Evolutionary conservation across 768 basidiomycete species (phyloP).

Genomic region (Daedaleopsis nitida): DNA sequence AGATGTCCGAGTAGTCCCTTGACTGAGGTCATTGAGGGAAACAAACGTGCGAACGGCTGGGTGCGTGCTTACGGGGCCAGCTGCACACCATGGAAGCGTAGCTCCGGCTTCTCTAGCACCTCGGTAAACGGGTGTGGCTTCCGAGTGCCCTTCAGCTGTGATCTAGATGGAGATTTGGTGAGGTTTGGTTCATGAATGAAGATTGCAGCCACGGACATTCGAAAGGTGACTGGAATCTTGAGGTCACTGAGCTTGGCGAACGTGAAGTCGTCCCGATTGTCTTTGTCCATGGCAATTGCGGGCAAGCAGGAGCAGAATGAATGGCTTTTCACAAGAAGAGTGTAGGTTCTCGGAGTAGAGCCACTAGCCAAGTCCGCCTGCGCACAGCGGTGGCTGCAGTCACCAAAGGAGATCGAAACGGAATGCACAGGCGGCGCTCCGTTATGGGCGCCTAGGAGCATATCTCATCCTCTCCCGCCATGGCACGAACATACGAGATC

Average conservation of each 20-base stretch:
- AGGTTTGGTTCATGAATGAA: too few species aligned
- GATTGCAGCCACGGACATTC: conserved; percentile 52
- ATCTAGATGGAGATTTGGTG: conserved; percentile 44
- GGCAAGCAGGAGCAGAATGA: neutral
- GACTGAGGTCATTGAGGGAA: conserved; percentile 21
- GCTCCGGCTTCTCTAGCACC: conserved; percentile 78
- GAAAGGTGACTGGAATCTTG: conserved; percentile 83
- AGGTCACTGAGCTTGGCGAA: conserved; percentile 91
- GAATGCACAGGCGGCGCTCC: conserved; percentile 6
- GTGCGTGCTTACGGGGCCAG: conserved; percentile 65
- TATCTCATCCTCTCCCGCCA: neutral
- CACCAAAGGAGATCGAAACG: conserved; percentile 8
- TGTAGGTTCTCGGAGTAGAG: too few species aligned
- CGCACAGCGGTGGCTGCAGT: neutral
- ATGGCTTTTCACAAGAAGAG: too few species aligned
- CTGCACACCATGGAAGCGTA: conserved; percentile 82
- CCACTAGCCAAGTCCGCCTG: too few species aligned
- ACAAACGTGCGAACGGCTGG: conserved; percentile 8
- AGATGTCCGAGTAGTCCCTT: conserved; percentile 89
- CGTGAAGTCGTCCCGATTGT: conserved; percentile 84
- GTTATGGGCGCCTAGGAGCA: conserved; percentile 1
- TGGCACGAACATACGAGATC: neutral
- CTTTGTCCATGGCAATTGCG: conserved; percentile 50
- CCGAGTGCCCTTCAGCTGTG: conserved; percentile 83
- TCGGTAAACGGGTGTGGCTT: conserved; percentile 75